Conservation (phyloP, 306 rosid genomes). For the Neltuma alba region DNA sequence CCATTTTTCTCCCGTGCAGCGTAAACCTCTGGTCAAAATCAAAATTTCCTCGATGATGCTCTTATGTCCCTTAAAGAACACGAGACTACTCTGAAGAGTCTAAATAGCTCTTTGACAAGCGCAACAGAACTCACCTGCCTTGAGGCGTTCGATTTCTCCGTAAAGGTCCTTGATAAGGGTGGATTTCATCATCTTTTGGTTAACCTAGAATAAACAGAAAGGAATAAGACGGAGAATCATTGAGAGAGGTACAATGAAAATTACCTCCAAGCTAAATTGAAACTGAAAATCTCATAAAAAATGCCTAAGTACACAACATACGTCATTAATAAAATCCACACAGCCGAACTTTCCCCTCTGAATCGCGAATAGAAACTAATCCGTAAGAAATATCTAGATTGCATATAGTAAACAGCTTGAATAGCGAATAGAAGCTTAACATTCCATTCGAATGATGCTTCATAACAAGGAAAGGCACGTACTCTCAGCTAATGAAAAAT, state of each 20-base stretch:
- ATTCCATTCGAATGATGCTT: not conserved
- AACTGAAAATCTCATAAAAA: not conserved
- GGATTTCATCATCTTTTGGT: constrained; percentile 98
- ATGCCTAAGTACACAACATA: not conserved
- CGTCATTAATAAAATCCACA: not conserved
- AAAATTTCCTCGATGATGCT: constrained; percentile 18
- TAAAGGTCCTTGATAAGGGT: constrained; percentile 96
- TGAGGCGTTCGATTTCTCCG: constrained; percentile 96
- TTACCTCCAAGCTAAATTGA: not conserved
- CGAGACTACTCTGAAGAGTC: constrained; percentile 11
- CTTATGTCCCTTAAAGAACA: not conserved
- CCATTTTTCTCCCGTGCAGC: constrained; percentile 98
- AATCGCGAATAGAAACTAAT: not conserved
- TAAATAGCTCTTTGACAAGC: not conserved
- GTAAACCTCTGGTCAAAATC: constrained; percentile 74
- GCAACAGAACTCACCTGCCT: constrained; percentile 61
- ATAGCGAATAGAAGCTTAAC: not conserved
- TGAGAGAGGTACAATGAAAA: not conserved
- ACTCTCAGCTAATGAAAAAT: not conserved
- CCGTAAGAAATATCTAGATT: not conserved
- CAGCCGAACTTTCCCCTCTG: not conserved
- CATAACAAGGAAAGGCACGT: not conserved
- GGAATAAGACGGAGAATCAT: not conserved
- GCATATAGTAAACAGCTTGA: not conserved
- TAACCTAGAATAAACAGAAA: constrained; percentile 53